These are phyloP conservation scores for Neophaeococcomyces aloes DNA, from an alignment of 2,329 filamentous ascomycete species.

Conservation along the genomic window DNA sequence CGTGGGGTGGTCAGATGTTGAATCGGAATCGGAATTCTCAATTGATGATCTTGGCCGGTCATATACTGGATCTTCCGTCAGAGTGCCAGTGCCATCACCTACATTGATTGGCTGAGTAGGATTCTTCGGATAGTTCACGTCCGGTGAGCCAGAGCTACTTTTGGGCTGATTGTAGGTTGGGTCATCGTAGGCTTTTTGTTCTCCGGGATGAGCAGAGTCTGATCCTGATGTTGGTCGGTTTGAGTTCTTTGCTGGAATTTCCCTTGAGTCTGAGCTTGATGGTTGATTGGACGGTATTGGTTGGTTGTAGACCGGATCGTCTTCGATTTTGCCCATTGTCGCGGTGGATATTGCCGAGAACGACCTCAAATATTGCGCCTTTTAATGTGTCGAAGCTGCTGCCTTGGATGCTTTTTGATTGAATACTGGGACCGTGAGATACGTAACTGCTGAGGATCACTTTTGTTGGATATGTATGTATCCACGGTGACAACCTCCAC, in stretches of 20 bases:
- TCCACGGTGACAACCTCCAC: no score
- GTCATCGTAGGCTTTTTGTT: not conserved
- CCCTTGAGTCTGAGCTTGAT: not conserved
- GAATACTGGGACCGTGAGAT: no score
- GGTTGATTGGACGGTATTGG: not conserved
- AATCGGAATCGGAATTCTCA: no score
- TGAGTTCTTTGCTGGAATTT: not conserved
- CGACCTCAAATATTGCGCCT: no score
- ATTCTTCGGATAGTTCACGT: not conserved
- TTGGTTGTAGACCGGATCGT: constrained; percentile 3
- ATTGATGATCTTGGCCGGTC: not conserved
- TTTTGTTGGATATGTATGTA: no score
- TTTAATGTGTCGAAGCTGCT: no score
- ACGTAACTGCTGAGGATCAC: no score
- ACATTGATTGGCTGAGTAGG: not conserved
- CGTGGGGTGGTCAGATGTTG: no score
- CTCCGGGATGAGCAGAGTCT: no score
- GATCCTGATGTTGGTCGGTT: not conserved
- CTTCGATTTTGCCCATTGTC: not conserved
- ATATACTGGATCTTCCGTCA: not conserved
- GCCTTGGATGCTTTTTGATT: no score
- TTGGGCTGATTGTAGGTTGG: constrained; percentile 6
- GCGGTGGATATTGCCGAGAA: no score
- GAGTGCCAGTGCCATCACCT: not conserved
- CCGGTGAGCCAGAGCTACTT: not conserved